These are phyloP conservation scores for Pythium diclinum DNA, from an alignment of 352 stramenopile species.

Conservation along the genomic window DNA sequence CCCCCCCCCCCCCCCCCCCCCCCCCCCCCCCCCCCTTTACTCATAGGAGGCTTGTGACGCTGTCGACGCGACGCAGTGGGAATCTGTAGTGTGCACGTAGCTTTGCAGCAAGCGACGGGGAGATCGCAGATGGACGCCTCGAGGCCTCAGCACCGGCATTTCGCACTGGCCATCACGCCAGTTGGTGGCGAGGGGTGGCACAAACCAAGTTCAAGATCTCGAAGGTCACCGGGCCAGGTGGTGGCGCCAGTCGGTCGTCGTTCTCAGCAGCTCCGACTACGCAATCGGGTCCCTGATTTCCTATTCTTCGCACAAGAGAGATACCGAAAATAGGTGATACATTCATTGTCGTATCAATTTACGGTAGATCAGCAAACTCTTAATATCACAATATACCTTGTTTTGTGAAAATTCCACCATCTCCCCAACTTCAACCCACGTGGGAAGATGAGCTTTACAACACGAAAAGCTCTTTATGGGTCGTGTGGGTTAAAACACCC, in stretches of 20 bases:
- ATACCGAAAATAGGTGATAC: background rate
- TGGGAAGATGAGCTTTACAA: background rate
- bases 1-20: no score
- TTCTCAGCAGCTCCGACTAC: background rate
- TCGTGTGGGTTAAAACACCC: background rate
- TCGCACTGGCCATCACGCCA: background rate
- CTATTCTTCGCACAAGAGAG: background rate
- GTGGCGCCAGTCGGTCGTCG: background rate
- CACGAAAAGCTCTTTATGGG: background rate
- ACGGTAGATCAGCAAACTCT: background rate
- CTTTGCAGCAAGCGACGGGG: background rate
- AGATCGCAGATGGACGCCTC: background rate
- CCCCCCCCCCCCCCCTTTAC: no score
- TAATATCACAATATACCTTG: background rate
- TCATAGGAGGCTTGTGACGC: no score
- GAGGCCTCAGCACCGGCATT: background rate
- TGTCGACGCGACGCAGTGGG: no score
- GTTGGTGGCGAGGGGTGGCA: background rate
- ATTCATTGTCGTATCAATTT: background rate
- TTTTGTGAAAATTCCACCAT: background rate
- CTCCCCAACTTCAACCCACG: background rate
- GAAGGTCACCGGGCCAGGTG: no score
- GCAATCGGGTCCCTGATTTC: background rate
- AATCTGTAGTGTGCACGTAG: background rate
- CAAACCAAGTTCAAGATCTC: background rate